Evolutionary conservation across 2,329 filamentous ascomycete species (phyloP).

Genomic region (Trichoderma brevicompactum): DNA sequence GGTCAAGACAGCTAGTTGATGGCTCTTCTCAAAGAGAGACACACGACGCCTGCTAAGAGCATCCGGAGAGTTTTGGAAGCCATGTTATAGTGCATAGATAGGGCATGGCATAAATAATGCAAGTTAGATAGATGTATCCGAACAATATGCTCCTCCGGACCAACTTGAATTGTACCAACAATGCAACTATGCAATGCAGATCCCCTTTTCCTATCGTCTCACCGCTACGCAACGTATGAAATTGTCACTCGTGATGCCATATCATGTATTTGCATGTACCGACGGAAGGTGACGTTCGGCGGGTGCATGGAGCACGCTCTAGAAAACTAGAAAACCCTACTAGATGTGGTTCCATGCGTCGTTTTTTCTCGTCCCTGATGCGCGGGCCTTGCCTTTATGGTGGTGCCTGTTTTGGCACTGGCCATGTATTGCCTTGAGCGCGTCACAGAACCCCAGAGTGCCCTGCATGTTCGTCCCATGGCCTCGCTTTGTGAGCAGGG

Average conservation of each 20-base stretch:
- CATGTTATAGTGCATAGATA: neutral
- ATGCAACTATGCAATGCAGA: slow-evolving; percentile 22
- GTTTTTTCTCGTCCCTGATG: neutral
- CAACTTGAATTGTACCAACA: slow-evolving; percentile 22
- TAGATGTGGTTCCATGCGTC: slow-evolving; percentile 6
- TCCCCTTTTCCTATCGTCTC: slow-evolving; percentile 3
- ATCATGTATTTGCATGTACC: neutral
- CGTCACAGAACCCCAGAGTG: slow-evolving; percentile 12
- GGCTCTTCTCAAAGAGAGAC: neutral
- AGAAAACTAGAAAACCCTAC: slow-evolving; percentile 5
- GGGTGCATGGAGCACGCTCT: slow-evolving; percentile 10
- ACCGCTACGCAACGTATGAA: slow-evolving; percentile 2
- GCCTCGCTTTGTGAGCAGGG: slow-evolving; percentile 1
- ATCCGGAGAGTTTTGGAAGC: slow-evolving; percentile 5
- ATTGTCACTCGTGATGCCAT: neutral
- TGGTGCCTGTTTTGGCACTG: slow-evolving; percentile 17
- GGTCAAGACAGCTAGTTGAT: neutral
- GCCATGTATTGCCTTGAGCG: slow-evolving; percentile 21
- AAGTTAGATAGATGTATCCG: slow-evolving; percentile 18
- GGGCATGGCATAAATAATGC: slow-evolving; percentile 19
- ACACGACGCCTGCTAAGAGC: neutral
- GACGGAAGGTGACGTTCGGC: neutral
- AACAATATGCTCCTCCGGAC: neutral
- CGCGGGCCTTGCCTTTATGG: neutral
- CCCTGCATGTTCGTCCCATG: slow-evolving; percentile 11